phyloP scores from a whole-genome alignment of 495 filamentous ascomycete genomes.

The Cercophora newfieldiana region DNA sequence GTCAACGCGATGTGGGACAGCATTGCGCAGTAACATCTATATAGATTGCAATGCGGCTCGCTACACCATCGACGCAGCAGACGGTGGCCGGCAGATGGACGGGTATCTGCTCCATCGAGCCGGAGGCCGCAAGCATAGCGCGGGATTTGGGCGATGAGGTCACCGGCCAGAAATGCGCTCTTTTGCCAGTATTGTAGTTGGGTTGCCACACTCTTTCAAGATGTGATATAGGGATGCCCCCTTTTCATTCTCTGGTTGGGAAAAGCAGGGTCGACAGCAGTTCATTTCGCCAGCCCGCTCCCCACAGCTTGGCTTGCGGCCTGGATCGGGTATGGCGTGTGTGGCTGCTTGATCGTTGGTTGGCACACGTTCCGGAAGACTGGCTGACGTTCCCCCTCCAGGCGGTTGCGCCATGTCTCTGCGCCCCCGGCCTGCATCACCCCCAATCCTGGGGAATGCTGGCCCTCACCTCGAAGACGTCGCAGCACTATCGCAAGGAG shows the following conservation, averaged over 20 bases:
- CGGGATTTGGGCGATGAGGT: not conserved
- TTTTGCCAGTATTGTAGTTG: not conserved
- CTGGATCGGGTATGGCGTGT: not conserved
- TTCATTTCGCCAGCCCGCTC: not conserved
- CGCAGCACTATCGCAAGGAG: conserved; percentile 1
- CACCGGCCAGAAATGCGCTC: not conserved
- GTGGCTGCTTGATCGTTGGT: conserved; percentile 7
- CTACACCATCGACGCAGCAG: not conserved
- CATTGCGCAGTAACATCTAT: not conserved
- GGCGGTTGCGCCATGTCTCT: conserved; percentile 1
- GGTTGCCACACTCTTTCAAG: not conserved
- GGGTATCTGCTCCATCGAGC: not conserved
- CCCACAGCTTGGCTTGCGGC: not conserved
- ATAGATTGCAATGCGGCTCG: conserved; percentile 5
- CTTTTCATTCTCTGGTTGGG: not conserved
- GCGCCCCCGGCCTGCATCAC: not conserved
- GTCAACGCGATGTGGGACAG: not conserved
- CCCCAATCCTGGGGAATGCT: not conserved
- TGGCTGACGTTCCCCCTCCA: not conserved
- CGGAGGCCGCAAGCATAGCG: not conserved
- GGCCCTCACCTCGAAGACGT: not conserved
- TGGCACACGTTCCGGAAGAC: not conserved
- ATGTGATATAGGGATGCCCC: not conserved
- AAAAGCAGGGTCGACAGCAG: not conserved
- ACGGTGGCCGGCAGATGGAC: not conserved